These are phyloP conservation scores for Tritrichomonas musculus DNA, from an alignment of 208 protist genomes.

Conservation along the genomic window DNA sequence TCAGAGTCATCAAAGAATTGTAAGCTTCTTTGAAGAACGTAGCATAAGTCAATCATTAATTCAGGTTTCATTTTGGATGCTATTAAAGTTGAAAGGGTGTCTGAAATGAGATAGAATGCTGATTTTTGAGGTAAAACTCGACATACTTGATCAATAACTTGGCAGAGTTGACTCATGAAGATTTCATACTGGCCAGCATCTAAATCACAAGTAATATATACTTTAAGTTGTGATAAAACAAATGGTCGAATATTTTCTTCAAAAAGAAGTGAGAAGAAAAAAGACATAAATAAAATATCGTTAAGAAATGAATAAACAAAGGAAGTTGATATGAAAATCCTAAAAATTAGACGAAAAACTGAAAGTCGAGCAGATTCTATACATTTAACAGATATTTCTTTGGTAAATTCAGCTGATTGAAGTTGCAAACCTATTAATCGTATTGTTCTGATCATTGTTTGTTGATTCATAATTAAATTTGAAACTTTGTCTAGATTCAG, in stretches of 20 bases:
- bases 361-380: neutral
- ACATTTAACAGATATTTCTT: neutral
- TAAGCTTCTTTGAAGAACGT: neutral
- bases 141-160: neutral
- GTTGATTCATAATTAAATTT: neutral
- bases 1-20: neutral
- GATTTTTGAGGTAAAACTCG: neutral
- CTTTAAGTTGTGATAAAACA: neutral
- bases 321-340: neutral
- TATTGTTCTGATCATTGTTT: neutral
- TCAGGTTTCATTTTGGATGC: neutral
- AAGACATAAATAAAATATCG: neutral
- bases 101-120: neutral
- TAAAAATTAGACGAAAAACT: neutral
- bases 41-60: neutral
- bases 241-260: neutral
- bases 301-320: neutral
- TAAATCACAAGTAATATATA: neutral
- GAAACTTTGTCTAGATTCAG: neutral
- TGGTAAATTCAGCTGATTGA: neutral
- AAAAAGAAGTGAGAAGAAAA: neutral
- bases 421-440: neutral
- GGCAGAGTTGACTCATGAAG: neutral
- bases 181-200: neutral
- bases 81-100: neutral